Conservation (phyloP, 192 early-diverging fungal genomes). For the Rhizophagus sp. region DNA sequence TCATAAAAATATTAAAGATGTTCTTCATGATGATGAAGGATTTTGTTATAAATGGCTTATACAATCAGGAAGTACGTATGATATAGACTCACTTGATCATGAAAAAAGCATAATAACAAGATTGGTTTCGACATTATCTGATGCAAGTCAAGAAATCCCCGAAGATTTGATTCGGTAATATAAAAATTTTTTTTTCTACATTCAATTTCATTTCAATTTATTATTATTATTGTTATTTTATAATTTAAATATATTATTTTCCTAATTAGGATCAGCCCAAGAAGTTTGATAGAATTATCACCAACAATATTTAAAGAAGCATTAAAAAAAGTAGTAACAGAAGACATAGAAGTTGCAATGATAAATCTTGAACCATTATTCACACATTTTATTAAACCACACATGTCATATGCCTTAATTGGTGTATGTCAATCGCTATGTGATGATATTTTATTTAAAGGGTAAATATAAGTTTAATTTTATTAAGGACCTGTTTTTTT, state of each 20-base stretch:
- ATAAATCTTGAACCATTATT: conserved; percentile 12
- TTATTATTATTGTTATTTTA: too few species aligned
- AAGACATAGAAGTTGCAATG: neutral
- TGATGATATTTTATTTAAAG: conserved; percentile 23
- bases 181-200: neutral
- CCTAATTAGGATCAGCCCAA: conserved; percentile 1
- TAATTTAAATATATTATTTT: neutral
- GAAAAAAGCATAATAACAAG: neutral
- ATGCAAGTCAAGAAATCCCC: neutral
- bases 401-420: conserved; percentile 23
- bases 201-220: neutral
- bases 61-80: conserved; percentile 1
- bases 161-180: conserved; percentile 12
- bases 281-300: conserved; percentile 15
- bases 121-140: neutral
- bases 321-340: neutral
- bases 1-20: conserved; percentile 20
- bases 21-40: conserved; percentile 19
- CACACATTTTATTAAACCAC: conserved; percentile 17
- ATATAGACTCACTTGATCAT: neutral
- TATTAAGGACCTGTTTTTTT: too few species aligned
- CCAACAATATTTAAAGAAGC: conserved; percentile 27
- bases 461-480: conserved; percentile 21
- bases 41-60: conserved; percentile 23
- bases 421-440: conserved; percentile 27